Evolutionary conservation across 306 rosid species (phyloP).

Genomic region (Prunus fruticosa): DNA sequence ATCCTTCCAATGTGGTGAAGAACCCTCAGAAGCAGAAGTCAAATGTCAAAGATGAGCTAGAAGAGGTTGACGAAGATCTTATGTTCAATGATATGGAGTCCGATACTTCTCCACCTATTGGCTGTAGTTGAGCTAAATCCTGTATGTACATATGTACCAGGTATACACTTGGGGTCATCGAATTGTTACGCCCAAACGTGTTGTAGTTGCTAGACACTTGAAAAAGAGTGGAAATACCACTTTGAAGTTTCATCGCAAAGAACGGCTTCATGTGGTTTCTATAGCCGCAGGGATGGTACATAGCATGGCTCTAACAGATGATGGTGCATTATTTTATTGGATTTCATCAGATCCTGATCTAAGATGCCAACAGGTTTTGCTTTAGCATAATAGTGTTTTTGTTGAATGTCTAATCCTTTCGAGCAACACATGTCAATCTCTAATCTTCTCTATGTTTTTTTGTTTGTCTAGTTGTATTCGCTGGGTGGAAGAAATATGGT

Average conservation of each 20-base stretch:
- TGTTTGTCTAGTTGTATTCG: constrained; percentile 50
- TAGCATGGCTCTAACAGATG: constrained; percentile 83
- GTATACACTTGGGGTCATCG: constrained; percentile 98
- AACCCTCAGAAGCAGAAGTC: no score
- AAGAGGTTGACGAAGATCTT: no score
- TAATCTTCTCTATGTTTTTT: background rate
- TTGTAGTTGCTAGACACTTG: constrained; percentile 72
- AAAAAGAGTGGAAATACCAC: constrained; percentile 77
- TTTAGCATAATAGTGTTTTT: constrained; percentile 1
- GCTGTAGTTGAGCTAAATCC: background rate
- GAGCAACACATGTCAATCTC: constrained; percentile 12
- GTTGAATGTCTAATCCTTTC: constrained; percentile 12
- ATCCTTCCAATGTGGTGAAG: no score
- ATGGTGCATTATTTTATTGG: constrained; percentile 91
- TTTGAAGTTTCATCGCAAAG: constrained; percentile 76
- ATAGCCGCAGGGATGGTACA: constrained; percentile 85
- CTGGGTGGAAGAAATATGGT: constrained; percentile 68
- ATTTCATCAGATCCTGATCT: constrained; percentile 85
- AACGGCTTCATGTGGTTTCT: constrained; percentile 72
- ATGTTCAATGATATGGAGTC: no score
- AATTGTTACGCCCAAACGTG: constrained; percentile 88
- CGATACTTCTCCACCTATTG: background rate
- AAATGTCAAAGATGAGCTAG: no score
- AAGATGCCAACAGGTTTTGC: constrained; percentile 81
- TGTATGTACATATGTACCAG: constrained; percentile 39